These are phyloP conservation scores for Clohesyomyces aquaticus DNA, from an alignment of 495 filamentous ascomycete genomes.

Conservation along the genomic window DNA sequence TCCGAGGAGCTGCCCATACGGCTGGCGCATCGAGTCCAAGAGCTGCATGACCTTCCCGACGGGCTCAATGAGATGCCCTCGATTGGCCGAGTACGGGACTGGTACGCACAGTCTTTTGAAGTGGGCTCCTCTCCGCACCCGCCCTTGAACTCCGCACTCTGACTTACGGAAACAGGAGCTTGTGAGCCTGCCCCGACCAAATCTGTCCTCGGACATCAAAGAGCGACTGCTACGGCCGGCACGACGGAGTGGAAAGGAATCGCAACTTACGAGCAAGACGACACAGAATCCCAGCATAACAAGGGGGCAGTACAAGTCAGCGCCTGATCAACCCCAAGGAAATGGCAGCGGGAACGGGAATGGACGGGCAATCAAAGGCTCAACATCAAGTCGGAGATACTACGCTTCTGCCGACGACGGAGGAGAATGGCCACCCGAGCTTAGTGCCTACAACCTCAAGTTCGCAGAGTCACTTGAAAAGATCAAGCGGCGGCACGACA, in stretches of 20 bases:
- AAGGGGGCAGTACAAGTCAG: constrained; percentile 84
- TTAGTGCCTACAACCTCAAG: constrained; percentile 89
- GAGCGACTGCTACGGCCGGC: constrained; percentile 76
- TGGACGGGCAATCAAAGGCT: constrained; percentile 48
- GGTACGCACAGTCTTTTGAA: constrained; percentile 99
- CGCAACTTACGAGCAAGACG: constrained; percentile 74
- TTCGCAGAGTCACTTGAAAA: constrained; percentile 83
- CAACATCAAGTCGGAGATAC: constrained; percentile 68
- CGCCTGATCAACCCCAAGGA: constrained; percentile 50
- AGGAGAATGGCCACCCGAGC: constrained; percentile 89
- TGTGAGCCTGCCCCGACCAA: constrained; percentile 77
- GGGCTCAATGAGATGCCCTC: constrained; percentile 98
- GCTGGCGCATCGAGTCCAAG: constrained; percentile 92
- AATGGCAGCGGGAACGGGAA: constrained; percentile 55
- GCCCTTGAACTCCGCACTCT: constrained; percentile 37
- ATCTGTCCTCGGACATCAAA: constrained; percentile 74
- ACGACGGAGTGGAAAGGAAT: constrained; percentile 60
- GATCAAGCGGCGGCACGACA: constrained; percentile 94
- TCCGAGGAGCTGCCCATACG: constrained; percentile 98
- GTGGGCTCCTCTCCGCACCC: constrained; percentile 55
- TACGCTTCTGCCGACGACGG: constrained; percentile 89
- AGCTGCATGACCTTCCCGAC: constrained; percentile 90
- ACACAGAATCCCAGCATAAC: constrained; percentile 88
- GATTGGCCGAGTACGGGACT: constrained; percentile 90
- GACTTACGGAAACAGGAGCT: constrained; percentile 70